Conservation (phyloP, 805 yeast species). For the Monosporozyma yasuniensis region DNA sequence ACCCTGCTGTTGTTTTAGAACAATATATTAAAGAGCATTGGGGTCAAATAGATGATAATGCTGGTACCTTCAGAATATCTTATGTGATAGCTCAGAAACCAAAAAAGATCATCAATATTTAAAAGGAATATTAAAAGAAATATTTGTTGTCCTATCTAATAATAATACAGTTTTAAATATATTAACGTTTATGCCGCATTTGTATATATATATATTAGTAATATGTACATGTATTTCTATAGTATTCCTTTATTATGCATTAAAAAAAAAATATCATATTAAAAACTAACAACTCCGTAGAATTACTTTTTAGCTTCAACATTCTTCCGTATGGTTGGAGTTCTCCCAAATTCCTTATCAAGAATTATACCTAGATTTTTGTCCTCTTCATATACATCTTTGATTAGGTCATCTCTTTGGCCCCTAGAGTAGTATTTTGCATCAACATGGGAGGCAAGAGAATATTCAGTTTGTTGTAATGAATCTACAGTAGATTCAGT, state of each 20-base stretch:
- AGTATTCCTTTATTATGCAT: not conserved
- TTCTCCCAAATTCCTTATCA: conserved; percentile 24
- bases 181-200: not conserved
- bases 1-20: conserved; percentile 17
- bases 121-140: not conserved
- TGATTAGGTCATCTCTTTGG: conserved; percentile 35
- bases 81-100: conserved; percentile 26
- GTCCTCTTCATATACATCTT: conserved; percentile 38
- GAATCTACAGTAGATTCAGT: conserved; percentile 37
- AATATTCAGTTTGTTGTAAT: conserved; percentile 28
- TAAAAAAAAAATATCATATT: not conserved
- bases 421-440: conserved; percentile 41
- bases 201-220: not conserved
- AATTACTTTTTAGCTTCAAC: not conserved
- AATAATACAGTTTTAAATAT: not conserved
- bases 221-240: not conserved
- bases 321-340: conserved; percentile 4
- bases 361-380: conserved; percentile 28
- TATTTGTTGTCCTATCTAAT: not conserved
- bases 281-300: not conserved
- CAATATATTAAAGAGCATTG: conserved; percentile 23
- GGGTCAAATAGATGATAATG: conserved; percentile 19
- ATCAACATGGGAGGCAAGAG: conserved; percentile 25
- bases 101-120: not conserved
- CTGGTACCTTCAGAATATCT: conserved; percentile 22